Evolutionary conservation across 108 stramenopile species (phyloP), one percentile per base, ranked within the genome.

Genomic region (Nannochloropsis salina): DNA sequence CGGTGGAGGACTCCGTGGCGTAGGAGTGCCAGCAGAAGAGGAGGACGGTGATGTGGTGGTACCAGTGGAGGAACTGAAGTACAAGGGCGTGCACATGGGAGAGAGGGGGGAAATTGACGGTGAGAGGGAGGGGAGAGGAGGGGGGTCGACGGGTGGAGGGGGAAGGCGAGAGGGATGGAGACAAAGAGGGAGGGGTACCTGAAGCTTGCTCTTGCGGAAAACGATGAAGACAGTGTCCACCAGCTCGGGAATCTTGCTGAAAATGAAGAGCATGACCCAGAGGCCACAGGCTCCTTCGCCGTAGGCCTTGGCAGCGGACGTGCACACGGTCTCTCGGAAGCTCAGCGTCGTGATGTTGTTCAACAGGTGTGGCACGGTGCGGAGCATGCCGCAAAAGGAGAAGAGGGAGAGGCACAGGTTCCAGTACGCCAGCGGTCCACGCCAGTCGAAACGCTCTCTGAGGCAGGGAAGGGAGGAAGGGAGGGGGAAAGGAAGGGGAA

Each of bases 151-250:
- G 47, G 47, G 12, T 51, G 47, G 47, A 51, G 47, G 47, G 47
- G 47, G 47, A 51, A 12, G 47, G 47, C 47, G 47, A 12, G 47
- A 51, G 47, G 47, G 12, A 51, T 9, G 47, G 12, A 51, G 47
- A 12, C 10, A 12, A 51, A 12, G 61, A 74, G 61, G 61, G 61
- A 74, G 2, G 61, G 6, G 61, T 74, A 97, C 95, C 41, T 97
- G 92, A 5, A 93, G 95, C 91, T 95, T 74, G 61, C 61, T 96
- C 89, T 98, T 97, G 90, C 97, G 94, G 84, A 97, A 91, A 43
- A 99, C 95, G 89, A 99, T 97, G 91, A 99, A 99, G 89, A 95
- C 93, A 9, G 98, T 99, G 87, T 99, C 98, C 85, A 97, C 47
- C 42, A 99, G 93, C 92, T 99, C 98, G 81, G 93, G 93, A 91